These are phyloP conservation scores for Plantago lanceolata DNA, from an alignment of 305 asterid genomes.

Conservation along the genomic window DNA sequence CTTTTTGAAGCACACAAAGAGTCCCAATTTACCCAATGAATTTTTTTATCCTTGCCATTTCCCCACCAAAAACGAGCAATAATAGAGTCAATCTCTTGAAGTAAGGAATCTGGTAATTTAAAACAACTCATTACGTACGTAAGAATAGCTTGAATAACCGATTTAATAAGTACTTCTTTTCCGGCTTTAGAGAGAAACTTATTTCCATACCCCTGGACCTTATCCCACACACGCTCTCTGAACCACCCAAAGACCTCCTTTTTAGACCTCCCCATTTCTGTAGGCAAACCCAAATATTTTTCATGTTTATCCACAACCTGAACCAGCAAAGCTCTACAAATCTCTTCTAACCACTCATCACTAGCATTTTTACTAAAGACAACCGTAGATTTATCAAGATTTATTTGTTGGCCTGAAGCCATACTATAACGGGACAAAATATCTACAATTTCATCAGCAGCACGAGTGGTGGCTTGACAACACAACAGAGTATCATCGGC, in stretches of 20 bases:
- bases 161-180: background rate
- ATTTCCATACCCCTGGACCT: background rate
- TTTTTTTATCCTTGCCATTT: background rate
- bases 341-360: background rate
- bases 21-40: background rate
- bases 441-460: no score
- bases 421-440: slow-evolving; percentile 7
- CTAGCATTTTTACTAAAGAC: background rate
- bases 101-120: background rate
- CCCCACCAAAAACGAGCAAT: slow-evolving; percentile 1
- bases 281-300: background rate
- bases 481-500: no score
- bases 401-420: background rate
- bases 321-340: background rate
- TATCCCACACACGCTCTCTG: background rate
- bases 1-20: background rate
- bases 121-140: slow-evolving; percentile 8
- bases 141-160: slow-evolving; percentile 7
- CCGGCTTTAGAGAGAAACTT: background rate
- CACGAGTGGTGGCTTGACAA: no score
- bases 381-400: background rate
- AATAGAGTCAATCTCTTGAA: background rate
- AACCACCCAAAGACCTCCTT: background rate
- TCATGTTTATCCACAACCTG: background rate
- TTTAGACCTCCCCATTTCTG: background rate